These are phyloP conservation scores for Mucor velutinosus DNA, from an alignment of 371 early-diverging fungal genomes.

Conservation along the genomic window DNA sequence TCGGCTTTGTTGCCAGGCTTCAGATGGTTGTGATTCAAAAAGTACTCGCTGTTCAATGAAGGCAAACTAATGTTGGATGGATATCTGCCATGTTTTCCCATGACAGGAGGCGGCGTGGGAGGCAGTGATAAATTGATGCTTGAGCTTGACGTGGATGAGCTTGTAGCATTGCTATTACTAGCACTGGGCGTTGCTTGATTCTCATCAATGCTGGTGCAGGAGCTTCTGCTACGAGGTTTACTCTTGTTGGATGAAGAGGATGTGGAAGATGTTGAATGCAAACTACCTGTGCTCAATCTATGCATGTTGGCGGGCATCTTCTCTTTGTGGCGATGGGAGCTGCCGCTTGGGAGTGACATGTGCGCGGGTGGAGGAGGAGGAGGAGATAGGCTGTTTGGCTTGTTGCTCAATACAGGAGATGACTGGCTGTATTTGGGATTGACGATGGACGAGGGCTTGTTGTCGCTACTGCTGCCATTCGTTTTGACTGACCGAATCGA, in stretches of 20 bases:
- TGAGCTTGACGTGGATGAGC: constrained; percentile 9
- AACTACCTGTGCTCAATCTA: background rate
- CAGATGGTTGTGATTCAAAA: constrained; percentile 65
- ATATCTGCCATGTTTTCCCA: constrained; percentile 1
- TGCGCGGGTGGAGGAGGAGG: background rate
- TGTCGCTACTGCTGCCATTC: background rate
- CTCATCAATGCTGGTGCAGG: constrained; percentile 1
- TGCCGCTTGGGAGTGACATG: background rate
- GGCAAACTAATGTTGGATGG: constrained; percentile 17
- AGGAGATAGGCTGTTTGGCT: background rate
- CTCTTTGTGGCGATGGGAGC: background rate
- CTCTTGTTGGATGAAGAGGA: background rate
- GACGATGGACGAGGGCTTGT: background rate
- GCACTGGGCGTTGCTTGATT: background rate
- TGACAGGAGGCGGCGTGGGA: constrained; percentile 1
- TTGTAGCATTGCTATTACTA: background rate
- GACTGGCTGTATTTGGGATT: background rate
- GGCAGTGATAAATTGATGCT: constrained; percentile 5
- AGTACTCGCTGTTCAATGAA: constrained; percentile 29
- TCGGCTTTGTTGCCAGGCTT: constrained; percentile 68
- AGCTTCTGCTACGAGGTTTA: background rate
- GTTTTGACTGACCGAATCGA: constrained; percentile 9
- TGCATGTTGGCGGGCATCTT: background rate
- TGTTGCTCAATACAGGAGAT: background rate
- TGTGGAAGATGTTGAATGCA: background rate